A percentile compares a stretch with the other conserved stretches of the same genome.
Evolutionary conservation across 805 yeast genomes (phyloP).

Genomic region (Candida sphagnicola): DNA sequence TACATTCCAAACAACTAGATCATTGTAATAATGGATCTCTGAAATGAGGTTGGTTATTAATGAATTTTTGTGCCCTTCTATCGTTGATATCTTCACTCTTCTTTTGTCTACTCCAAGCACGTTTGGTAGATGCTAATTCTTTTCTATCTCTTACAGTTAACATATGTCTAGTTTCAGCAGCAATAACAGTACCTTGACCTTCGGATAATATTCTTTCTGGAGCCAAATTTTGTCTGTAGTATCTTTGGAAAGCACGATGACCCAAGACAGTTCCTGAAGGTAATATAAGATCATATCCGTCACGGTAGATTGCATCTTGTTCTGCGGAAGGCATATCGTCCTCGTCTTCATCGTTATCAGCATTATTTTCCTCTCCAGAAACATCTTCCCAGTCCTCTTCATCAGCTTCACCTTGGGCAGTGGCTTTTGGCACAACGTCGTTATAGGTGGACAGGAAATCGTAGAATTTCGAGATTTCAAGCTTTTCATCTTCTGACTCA

Average conservation of each 20-base stretch:
- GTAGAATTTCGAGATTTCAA: constrained; percentile 74
- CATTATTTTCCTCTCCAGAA: constrained; percentile 21
- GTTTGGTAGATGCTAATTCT: constrained; percentile 41
- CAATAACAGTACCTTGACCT: constrained; percentile 47
- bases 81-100: constrained; percentile 50
- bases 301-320: constrained; percentile 26
- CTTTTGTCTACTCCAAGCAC: constrained; percentile 57
- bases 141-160: constrained; percentile 35
- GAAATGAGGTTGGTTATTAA: constrained; percentile 77
- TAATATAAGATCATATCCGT: constrained; percentile 37
- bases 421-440: constrained; percentile 9
- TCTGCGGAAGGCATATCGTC: constrained; percentile 24
- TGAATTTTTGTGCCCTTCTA: constrained; percentile 60
- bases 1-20: constrained; percentile 1
- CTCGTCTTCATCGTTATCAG: constrained; percentile 17
- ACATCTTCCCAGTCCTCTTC: constrained; percentile 42
- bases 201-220: constrained; percentile 41
- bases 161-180: constrained; percentile 51
- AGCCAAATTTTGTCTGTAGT: constrained; percentile 41
- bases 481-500: constrained; percentile 73
- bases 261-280: constrained; percentile 42
- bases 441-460: constrained; percentile 71
- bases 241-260: constrained; percentile 40
- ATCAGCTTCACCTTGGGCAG: constrained; percentile 11
- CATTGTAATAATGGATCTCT: constrained; percentile 40